These are phyloP conservation scores for Penicillium riverlandense DNA, from an alignment of 495 filamentous ascomycete species.

Conservation along the genomic window DNA sequence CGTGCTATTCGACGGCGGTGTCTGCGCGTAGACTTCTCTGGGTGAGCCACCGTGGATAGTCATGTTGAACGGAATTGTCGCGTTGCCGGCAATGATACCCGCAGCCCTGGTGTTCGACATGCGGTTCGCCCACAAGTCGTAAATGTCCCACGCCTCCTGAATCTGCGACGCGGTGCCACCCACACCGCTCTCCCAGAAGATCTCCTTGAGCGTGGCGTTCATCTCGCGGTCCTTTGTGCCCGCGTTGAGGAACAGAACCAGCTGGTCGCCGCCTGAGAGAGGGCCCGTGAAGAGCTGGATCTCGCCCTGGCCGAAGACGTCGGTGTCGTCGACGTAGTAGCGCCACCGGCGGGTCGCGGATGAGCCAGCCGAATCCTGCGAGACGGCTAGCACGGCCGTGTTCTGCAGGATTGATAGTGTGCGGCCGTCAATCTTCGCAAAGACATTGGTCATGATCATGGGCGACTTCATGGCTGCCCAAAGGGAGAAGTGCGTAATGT, in stretches of 20 bases:
- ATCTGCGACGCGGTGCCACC: constrained; percentile 29
- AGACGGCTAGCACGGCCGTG: constrained; percentile 39
- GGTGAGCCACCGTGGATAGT: constrained; percentile 26
- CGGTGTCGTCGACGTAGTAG: constrained; percentile 17
- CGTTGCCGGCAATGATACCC: constrained; percentile 28
- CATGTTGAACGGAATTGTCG: constrained; percentile 22
- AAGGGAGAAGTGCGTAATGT: constrained; percentile 26
- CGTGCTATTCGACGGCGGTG: constrained; percentile 17
- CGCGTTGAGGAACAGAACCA: constrained; percentile 44
- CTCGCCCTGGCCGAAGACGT: constrained; percentile 13
- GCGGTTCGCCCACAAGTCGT: constrained; percentile 50
- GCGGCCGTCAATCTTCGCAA: constrained; percentile 16
- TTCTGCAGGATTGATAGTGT: constrained; percentile 31
- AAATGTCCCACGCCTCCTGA: constrained; percentile 40
- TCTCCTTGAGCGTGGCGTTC: constrained; percentile 46
- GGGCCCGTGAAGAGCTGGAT: constrained; percentile 43
- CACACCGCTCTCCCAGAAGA: constrained; percentile 43
- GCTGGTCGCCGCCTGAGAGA: constrained; percentile 36
- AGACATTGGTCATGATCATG: constrained; percentile 27
- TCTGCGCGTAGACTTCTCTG: constrained; percentile 28
- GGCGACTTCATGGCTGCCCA: constrained; percentile 31
- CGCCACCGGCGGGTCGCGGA: constrained; percentile 32
- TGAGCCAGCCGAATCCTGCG: constrained; percentile 33
- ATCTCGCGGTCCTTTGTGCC: constrained; percentile 31
- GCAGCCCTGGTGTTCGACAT: constrained; percentile 38